phyloP scores from a whole-genome alignment of 2,329 filamentous ascomycete species.

The Penicillium sp. region DNA sequence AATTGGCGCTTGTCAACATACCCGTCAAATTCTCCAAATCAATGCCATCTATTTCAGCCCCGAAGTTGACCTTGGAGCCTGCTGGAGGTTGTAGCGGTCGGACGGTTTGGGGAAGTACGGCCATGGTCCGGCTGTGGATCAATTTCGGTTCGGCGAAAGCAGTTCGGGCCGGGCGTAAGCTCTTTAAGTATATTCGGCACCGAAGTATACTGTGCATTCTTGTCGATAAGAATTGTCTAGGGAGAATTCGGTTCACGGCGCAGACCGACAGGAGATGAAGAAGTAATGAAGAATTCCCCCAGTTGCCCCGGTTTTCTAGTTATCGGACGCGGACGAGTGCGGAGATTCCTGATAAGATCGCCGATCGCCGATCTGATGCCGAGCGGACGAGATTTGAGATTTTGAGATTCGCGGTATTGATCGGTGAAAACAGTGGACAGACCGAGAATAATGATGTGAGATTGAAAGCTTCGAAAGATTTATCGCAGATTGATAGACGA shows the following conservation, averaged over 20 bases:
- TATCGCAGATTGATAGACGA: neutral
- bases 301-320: neutral
- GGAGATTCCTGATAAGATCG: conserved; percentile 10
- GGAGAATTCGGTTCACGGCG: conserved; percentile 8
- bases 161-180: neutral
- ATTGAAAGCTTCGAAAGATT: neutral
- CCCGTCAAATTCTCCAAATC: conserved; percentile 60
- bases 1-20: conserved; percentile 36
- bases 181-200: conserved; percentile 8
- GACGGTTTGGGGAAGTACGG: conserved; percentile 17
- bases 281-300: neutral
- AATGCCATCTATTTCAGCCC: conserved; percentile 55
- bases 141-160: neutral
- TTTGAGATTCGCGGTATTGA: no score
- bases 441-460: neutral
- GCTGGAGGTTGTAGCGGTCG: conserved; percentile 22
- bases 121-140: conserved; percentile 4
- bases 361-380: neutral
- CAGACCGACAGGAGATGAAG: conserved; percentile 4
- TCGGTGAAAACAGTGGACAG: neutral
- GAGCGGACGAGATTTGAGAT: neutral
- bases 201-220: neutral
- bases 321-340: conserved; percentile 16
- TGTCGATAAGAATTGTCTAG: neutral
- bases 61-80: conserved; percentile 52